A percentile compares a stretch with the other conserved stretches of the same genome.
Conservation (phyloP, 805 yeast genomes). For the Kuraishia ogatae region DNA sequence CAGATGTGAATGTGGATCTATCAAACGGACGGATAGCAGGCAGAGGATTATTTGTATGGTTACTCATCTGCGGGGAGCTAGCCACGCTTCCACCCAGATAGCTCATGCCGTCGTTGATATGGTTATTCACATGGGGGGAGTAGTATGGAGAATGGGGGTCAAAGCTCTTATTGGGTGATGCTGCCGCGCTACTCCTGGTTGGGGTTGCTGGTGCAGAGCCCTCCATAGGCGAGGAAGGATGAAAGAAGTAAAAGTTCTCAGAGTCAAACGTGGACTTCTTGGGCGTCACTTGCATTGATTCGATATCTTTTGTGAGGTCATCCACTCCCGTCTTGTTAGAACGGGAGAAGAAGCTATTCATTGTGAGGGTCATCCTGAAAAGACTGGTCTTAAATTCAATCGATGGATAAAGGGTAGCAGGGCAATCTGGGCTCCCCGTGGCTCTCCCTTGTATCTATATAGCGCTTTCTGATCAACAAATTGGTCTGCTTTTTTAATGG, state of each 20-base stretch:
- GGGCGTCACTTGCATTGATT: constrained; percentile 11
- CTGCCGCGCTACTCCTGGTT: constrained; percentile 9
- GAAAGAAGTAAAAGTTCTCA: not conserved
- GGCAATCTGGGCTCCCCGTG: too few relatives aligned
- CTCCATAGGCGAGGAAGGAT: not conserved
- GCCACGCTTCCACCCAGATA: too few relatives aligned
- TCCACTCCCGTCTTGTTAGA: constrained; percentile 11
- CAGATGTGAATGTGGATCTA: constrained; percentile 31
- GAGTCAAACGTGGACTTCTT: not conserved
- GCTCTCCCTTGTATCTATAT: too few relatives aligned
- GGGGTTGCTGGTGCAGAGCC: constrained; percentile 16
- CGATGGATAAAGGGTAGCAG: too few relatives aligned
- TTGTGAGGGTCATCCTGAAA: not conserved
- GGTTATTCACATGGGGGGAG: constrained; percentile 12
- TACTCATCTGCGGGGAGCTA: too few relatives aligned
- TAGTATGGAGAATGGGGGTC: constrained; percentile 4
- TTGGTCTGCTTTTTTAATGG: too few relatives aligned
- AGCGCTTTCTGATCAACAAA: too few relatives aligned
- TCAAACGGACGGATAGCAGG: constrained; percentile 13
- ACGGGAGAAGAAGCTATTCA: constrained; percentile 1
- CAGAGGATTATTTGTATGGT: not conserved
- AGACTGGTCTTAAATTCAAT: not conserved
- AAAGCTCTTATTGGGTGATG: constrained; percentile 5
- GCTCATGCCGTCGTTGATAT: constrained; percentile 13
- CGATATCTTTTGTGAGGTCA: constrained; percentile 24